These are phyloP conservation scores for Tetraselmis chui DNA, from an alignment of 139 green algal species.

Conservation along the genomic window DNA sequence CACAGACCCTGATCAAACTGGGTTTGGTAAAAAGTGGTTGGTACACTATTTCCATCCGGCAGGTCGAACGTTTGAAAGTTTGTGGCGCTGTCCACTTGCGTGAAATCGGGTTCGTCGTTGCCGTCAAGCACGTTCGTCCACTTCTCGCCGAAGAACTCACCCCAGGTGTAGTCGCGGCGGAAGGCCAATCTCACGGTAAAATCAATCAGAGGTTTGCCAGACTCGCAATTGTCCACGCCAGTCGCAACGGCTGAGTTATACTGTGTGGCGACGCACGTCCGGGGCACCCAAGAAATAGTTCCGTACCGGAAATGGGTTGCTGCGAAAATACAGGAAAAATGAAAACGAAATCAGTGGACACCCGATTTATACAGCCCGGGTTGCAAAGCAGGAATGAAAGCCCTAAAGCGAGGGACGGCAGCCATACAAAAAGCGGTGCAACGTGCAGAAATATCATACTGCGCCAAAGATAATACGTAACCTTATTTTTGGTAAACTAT, in stretches of 20 bases:
- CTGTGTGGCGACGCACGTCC: neutral
- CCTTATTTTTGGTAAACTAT: no score
- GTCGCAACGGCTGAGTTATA: no score
- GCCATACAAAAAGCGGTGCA: no score
- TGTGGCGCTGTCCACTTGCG: neutral
- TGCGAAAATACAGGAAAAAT: no score
- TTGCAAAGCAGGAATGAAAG: no score
- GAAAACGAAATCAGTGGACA: no score
- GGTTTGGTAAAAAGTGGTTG: neutral
- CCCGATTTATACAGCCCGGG: no score
- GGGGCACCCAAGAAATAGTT: slow-evolving; percentile 11
- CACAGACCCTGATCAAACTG: neutral
- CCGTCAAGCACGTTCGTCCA: neutral
- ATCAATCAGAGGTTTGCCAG: slow-evolving; percentile 5
- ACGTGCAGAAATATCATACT: no score
- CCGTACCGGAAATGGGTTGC: slow-evolving; percentile 22
- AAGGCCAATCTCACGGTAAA: slow-evolving; percentile 11
- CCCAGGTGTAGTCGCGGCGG: slow-evolving; percentile 18
- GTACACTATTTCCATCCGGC: neutral
- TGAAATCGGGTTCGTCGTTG: neutral
- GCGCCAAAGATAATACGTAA: no score
- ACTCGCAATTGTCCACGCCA: no score
- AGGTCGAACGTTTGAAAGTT: neutral
- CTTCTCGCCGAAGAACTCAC: slow-evolving; percentile 9
- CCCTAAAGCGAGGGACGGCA: no score